Evolutionary conservation across 139 green algal species (phyloP).

Genomic region (Chlamydomonas sphaeroides): DNA sequence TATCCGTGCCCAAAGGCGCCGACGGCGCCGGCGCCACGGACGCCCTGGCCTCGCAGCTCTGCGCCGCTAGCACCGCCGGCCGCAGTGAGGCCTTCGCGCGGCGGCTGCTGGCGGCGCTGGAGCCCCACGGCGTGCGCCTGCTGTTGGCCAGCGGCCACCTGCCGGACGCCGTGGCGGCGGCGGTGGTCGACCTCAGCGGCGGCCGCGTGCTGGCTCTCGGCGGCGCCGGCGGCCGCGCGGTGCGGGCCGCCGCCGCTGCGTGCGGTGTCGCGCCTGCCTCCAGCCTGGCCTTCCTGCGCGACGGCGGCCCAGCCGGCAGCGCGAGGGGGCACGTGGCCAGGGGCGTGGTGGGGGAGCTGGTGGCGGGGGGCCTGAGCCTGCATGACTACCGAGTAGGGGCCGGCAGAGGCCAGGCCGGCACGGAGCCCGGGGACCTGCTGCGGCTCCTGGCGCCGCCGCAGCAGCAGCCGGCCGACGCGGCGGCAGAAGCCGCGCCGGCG

Average conservation of each 20-base stretch:
- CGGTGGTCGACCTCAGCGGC: slow-evolving; percentile 1
- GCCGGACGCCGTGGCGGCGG: slow-evolving; percentile 4
- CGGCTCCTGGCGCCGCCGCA: background rate
- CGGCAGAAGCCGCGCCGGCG: background rate
- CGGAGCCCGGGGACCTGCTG: too few relatives aligned
- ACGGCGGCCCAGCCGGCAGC: background rate
- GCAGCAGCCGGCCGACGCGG: background rate
- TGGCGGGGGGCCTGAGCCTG: background rate
- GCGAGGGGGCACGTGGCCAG: background rate
- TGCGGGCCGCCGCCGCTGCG: slow-evolving; percentile 3
- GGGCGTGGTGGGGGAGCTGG: background rate
- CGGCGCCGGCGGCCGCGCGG: background rate
- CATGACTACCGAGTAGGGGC: background rate
- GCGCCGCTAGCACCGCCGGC: background rate
- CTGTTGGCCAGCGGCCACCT: slow-evolving; percentile 21
- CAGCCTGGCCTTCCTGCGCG: background rate
- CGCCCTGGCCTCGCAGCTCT: too few relatives aligned
- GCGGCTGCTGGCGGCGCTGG: background rate
- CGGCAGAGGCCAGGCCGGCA: background rate
- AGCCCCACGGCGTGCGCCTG: background rate
- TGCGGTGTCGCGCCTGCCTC: background rate
- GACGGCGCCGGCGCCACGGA: background rate
- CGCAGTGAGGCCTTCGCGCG: background rate
- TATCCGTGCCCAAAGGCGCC: background rate
- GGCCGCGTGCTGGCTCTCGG: slow-evolving; percentile 7